phyloP scores from a whole-genome alignment of 805 yeast genomes.

The Kodamaea lidongshanica region DNA sequence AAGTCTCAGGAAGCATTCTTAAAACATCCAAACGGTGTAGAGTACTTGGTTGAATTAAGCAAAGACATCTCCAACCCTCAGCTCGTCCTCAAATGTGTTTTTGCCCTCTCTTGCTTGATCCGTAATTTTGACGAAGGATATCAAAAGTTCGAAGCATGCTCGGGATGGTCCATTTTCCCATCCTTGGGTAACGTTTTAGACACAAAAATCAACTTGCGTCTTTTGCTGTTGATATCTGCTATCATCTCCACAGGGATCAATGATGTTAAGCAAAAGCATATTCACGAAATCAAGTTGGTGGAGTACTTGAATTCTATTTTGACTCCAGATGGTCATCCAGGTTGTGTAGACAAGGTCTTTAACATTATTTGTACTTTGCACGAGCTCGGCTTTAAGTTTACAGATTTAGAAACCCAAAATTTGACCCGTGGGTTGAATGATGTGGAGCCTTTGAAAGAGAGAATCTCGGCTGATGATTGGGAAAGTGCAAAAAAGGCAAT shows the following conservation, averaged over 20 bases:
- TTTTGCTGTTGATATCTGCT: constrained; percentile 54
- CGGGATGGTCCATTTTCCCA: constrained; percentile 54
- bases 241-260: constrained; percentile 48
- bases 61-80: constrained; percentile 15
- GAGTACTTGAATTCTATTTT: constrained; percentile 28
- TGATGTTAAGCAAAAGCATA: constrained; percentile 31
- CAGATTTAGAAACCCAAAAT: constrained; percentile 32
- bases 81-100: constrained; percentile 59
- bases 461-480: constrained; percentile 50
- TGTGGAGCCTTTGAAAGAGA: constrained; percentile 41
- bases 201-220: constrained; percentile 46
- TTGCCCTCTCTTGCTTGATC: constrained; percentile 68
- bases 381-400: constrained; percentile 38
- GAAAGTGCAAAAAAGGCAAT: constrained; percentile 44
- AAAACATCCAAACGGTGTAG: constrained; percentile 44
- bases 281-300: constrained; percentile 32
- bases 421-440: constrained; percentile 31
- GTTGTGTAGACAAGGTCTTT: constrained; percentile 53
- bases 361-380: constrained; percentile 44
- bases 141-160: constrained; percentile 43
- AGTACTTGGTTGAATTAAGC: constrained; percentile 41
- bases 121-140: constrained; percentile 62
- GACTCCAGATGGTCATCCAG: constrained; percentile 34
- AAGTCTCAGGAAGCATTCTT: constrained; percentile 63
- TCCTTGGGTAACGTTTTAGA: constrained; percentile 23